phyloP scores from a whole-genome alignment of 768 basidiomycete species.

The Cystoderma amianthinum region DNA sequence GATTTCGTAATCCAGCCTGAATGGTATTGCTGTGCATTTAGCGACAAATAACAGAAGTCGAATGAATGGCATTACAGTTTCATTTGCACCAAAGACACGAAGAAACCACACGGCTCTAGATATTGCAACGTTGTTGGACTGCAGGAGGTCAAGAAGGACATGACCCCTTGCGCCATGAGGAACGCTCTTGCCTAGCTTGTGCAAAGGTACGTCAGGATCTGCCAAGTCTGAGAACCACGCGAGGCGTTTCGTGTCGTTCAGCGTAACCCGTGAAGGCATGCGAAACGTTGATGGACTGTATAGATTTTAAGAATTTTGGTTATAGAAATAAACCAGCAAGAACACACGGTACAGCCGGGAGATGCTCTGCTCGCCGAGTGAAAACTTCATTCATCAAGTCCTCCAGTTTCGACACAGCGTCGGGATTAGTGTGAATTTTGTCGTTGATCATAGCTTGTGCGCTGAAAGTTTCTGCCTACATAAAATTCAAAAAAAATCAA shows the following conservation, averaged over 20 bases:
- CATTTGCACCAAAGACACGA: slow-evolving; percentile 81
- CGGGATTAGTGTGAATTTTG: slow-evolving; percentile 36
- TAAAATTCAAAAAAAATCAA: no score
- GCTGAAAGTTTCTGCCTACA: slow-evolving; percentile 60
- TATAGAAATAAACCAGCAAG: neutral
- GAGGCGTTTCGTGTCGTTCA: slow-evolving; percentile 73
- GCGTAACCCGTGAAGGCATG: slow-evolving; percentile 75
- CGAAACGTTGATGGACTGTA: slow-evolving; percentile 62
- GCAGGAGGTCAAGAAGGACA: slow-evolving; percentile 74
- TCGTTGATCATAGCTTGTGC: slow-evolving; percentile 47
- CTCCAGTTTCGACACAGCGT: slow-evolving; percentile 55
- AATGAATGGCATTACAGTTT: slow-evolving; percentile 49
- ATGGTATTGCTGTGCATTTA: neutral
- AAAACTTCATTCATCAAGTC: slow-evolving; percentile 76
- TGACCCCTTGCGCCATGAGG: slow-evolving; percentile 85
- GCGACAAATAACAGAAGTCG: slow-evolving; percentile 1
- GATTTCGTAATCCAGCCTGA: neutral
- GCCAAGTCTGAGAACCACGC: slow-evolving; percentile 83
- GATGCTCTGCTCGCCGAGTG: slow-evolving; percentile 46
- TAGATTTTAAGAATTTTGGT: neutral
- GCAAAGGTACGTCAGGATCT: slow-evolving; percentile 70
- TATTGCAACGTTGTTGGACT: slow-evolving; percentile 70
- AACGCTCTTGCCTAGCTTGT: slow-evolving; percentile 79
- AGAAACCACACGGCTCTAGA: slow-evolving; percentile 85
- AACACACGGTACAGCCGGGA: slow-evolving; percentile 60